A percentile compares a stretch with the other conserved stretches of the same genome.
Conservation (phyloP, 2,329 filamentous ascomycete species). For the Trichoderma atrobrunneum region DNA sequence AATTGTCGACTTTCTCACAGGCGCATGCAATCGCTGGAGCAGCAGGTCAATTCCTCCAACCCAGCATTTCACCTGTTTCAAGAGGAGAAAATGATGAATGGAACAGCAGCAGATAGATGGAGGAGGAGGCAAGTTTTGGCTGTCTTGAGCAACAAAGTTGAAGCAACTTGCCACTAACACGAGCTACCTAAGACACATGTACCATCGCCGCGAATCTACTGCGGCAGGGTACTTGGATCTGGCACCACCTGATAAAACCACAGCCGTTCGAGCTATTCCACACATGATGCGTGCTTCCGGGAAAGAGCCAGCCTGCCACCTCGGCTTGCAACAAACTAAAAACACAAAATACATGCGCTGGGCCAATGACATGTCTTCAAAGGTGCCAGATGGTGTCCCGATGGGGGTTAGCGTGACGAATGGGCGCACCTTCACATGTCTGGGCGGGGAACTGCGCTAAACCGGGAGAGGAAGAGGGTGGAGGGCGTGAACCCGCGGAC, state of each 20-base stretch:
- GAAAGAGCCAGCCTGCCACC: constrained; percentile 6
- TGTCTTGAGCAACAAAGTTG: neutral
- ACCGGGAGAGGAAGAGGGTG: neutral
- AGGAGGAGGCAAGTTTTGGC: neutral
- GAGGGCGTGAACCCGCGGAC: constrained; percentile 14
- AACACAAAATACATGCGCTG: neutral
- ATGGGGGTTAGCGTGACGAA: neutral
- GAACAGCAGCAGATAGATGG: neutral
- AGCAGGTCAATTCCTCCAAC: neutral
- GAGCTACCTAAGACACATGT: neutral
- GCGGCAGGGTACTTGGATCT: neutral
- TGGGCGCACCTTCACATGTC: constrained; percentile 13
- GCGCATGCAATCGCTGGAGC: neutral
- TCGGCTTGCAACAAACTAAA: neutral
- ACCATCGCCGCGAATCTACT: neutral
- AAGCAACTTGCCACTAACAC: constrained; percentile 15
- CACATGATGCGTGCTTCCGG: constrained; percentile 10
- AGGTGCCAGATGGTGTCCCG: neutral
- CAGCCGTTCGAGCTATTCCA: neutral
- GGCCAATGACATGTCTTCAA: neutral
- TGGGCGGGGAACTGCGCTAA: neutral
- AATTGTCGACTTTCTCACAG: neutral
- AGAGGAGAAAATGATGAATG: neutral
- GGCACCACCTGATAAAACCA: neutral
- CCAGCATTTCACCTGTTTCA: neutral